These are phyloP conservation scores for Flaveria linearis DNA, from an alignment of 129 eudicot genomes.

Conservation along the genomic window DNA sequence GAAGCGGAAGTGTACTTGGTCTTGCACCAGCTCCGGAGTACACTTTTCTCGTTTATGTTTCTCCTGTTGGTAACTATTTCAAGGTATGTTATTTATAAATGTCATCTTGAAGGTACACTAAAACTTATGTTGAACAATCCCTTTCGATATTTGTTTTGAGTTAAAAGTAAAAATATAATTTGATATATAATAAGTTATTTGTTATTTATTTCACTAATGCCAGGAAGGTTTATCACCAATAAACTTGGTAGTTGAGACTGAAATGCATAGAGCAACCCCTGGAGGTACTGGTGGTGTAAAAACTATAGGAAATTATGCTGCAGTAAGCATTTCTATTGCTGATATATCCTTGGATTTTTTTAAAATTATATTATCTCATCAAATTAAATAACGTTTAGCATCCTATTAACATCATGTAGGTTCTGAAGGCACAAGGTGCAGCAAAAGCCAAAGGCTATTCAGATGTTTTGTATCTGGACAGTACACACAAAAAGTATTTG, in stretches of 20 bases:
- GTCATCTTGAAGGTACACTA: not conserved
- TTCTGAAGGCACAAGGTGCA: slow-evolving; percentile 75
- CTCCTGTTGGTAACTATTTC: slow-evolving; percentile 97
- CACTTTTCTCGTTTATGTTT: slow-evolving; percentile 83
- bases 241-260: slow-evolving; percentile 75
- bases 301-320: slow-evolving; percentile 91
- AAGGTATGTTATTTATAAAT: slow-evolving; percentile 56
- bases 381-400: not conserved
- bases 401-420: slow-evolving; percentile 42
- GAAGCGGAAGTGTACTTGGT: slow-evolving; percentile 95
- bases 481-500: slow-evolving; percentile 70
- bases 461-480: slow-evolving; percentile 86
- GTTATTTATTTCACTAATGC: slow-evolving; percentile 13
- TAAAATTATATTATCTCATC: not conserved
- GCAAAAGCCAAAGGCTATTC: slow-evolving; percentile 92
- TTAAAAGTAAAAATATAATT: slow-evolving; percentile 2
- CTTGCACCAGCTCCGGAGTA: slow-evolving; percentile 99
- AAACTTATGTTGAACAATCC: not conserved
- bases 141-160: not conserved
- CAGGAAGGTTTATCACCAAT: slow-evolving; percentile 98
- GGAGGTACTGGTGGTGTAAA: slow-evolving; percentile 99
- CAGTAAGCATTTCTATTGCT: slow-evolving; percentile 48
- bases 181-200: not conserved
- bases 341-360: not conserved
- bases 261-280: slow-evolving; percentile 92